Evolutionary conservation across 202 grass and related monocot genomes (phyloP).

Genomic region (Setaria italica): DNA sequence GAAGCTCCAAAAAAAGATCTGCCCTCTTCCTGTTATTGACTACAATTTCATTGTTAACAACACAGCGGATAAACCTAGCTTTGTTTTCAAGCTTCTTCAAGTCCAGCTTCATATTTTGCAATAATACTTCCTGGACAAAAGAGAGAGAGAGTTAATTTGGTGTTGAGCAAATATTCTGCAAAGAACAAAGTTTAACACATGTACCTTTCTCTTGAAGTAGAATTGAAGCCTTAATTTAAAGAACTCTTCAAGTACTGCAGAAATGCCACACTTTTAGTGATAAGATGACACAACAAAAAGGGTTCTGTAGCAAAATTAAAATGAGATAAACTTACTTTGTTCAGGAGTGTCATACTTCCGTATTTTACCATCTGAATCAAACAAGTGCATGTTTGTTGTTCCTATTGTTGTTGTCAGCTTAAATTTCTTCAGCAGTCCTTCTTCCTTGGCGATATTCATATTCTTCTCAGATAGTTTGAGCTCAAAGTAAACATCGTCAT

Average conservation of each 20-base stretch:
- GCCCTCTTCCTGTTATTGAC: constrained; percentile 84
- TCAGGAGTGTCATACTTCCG: constrained; percentile 84
- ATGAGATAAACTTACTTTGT: constrained; percentile 53
- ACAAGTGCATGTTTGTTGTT: constrained; percentile 96
- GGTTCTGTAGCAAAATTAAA: neutral
- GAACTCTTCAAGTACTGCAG: constrained; percentile 82
- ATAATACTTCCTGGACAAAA: constrained; percentile 56
- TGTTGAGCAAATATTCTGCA: neutral
- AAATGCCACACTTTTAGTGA: constrained; percentile 17
- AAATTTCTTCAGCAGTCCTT: constrained; percentile 92
- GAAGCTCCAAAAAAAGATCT: constrained; percentile 72
- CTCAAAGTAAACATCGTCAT: constrained; percentile 63
- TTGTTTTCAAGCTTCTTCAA: constrained; percentile 72
- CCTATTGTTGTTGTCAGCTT: constrained; percentile 81
- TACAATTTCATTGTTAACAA: constrained; percentile 58
- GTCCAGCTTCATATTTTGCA: constrained; percentile 69
- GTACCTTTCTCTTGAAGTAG: constrained; percentile 82
- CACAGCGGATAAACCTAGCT: constrained; percentile 73
- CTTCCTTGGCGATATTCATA: constrained; percentile 74
- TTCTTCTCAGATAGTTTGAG: constrained; percentile 63
- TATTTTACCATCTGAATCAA: constrained; percentile 73
- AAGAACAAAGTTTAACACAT: neutral
- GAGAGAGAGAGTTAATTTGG: neutral
- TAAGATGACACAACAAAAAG: neutral
- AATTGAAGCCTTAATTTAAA: constrained; percentile 62